Conservation (phyloP, 2,329 filamentous ascomycete species). For the Colletotrichum tropicale region DNA sequence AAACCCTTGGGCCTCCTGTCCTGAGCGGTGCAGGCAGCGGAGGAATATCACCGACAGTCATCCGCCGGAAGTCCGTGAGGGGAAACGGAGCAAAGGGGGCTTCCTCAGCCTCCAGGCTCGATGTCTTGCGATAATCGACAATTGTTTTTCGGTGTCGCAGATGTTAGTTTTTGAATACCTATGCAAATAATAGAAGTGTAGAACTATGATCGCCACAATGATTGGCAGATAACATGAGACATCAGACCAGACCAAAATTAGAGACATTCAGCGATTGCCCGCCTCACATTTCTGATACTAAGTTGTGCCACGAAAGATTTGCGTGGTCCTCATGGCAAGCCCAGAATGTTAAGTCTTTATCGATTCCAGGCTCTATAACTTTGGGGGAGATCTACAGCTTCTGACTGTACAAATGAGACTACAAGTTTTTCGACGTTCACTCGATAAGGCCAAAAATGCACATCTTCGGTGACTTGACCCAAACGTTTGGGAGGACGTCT, state of each 20-base stretch:
- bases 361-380: background rate
- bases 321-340: background rate
- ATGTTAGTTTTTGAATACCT: background rate
- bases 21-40: background rate
- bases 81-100: background rate
- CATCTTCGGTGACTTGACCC: background rate
- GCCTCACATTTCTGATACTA: background rate
- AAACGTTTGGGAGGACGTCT: background rate
- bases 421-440: background rate
- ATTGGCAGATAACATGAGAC: background rate
- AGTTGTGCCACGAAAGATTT: background rate
- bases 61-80: background rate
- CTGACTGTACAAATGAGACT: background rate
- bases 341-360: background rate
- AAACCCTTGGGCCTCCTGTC: background rate
- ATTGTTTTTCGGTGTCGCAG: background rate
- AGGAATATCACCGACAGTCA: background rate
- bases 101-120: background rate
- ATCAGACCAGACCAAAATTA: background rate
- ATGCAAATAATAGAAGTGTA: too few species aligned
- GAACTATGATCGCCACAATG: background rate
- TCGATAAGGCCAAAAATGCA: background rate
- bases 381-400: background rate
- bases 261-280: background rate
- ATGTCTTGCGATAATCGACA: background rate